Evolutionary conservation across 192 early-diverging fungal species (phyloP), one percentile per base, ranked within the genome.

Genomic region (Coemansia sp.): DNA sequence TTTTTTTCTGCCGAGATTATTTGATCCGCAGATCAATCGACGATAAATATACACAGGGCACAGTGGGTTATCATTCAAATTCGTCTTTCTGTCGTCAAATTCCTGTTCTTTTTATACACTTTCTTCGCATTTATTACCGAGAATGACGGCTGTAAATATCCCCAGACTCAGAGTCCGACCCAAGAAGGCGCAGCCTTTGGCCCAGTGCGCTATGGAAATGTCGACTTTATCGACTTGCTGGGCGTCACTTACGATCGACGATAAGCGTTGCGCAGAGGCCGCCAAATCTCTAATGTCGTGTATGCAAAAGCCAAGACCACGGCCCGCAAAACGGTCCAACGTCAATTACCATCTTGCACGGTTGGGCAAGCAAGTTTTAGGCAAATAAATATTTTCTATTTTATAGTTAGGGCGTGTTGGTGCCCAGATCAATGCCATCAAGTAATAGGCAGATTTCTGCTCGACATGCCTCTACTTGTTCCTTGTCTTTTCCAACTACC

Each of bases 191-290:
- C 51, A 69, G 32, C 32, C 58, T 1, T 29, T 70, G n/a, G 23
- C 84, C 17, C 76, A 78, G n/a, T 85, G 84, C 60, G 80, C 84
- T 1, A 25, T 72, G 7, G 72, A 85, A 62, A 85, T 85, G 84
- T 67, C 80, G n/a, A 42, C 78, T 14, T 37, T 85, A 42, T 66
- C 81, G 5, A 77, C 74, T 8, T 85, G 84, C 73, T 85, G 84
- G 84, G 69, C 84, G 8, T 70, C 77, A 25, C 44, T 66, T 12
- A 51, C 78, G 34, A 66, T 76, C 57, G 80, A 85, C 67, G 72
- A 82, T 63, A 44, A 45, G 29, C 72, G 70, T 32, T 85, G 84
- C 60, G 67, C 71, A 29, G 61, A 62, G 23, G 59, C 61, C 11
- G 71, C 80, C 29, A 70, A 82, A 60, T 39, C 65, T 27, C 75